A percentile compares a stretch with the other conserved stretches of the same genome.
phyloP scores from a whole-genome alignment of 306 rosid species.

The Prunus persica region Prunus_persica_NCBIv2 NC_034009.1:33725501-33726000 shows the following conservation, averaged over 20 bases:
- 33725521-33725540: constrained; percentile 50
- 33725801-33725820: background rate
- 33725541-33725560: constrained; percentile 41
- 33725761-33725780: background rate
- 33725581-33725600: constrained; percentile 65
- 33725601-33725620: constrained; percentile 53
- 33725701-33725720: constrained; percentile 39
- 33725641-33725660: constrained; percentile 82
- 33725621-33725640: constrained; percentile 71
- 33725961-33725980: background rate
- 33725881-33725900: background rate
- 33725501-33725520: constrained; percentile 52
- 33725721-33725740: background rate
- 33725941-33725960: background rate
- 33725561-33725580: constrained; percentile 37
- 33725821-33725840: background rate
- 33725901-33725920: background rate
- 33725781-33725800: background rate
- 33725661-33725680: constrained; percentile 96
- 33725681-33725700: constrained; percentile 72
- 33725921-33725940: background rate
- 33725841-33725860: background rate
- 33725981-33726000: background rate
- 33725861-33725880: background rate
- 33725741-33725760: constrained; percentile 1